These are phyloP conservation scores for Naumovozyma castellii DNA, from an alignment of 805 yeast genomes.

Conservation along the genomic window DNA sequence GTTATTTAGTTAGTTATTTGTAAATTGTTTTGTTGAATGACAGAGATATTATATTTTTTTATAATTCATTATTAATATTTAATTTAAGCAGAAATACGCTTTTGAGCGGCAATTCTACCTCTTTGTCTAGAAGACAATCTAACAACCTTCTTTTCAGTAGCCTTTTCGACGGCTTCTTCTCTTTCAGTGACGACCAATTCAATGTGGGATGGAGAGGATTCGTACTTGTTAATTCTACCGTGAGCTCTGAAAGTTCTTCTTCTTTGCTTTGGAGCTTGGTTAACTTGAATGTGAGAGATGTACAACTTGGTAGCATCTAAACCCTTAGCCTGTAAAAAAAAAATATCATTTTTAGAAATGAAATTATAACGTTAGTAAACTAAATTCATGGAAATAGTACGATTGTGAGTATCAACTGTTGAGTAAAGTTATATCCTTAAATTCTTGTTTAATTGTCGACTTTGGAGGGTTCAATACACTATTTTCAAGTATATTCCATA, in stretches of 20 bases:
- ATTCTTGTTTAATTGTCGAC: too few relatives aligned
- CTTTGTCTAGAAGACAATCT: conserved; percentile 85
- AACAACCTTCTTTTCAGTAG: conserved; percentile 57
- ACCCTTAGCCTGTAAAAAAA: conserved; percentile 63
- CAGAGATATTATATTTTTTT: not conserved
- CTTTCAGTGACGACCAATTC: conserved; percentile 94
- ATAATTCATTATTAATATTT: too few relatives aligned
- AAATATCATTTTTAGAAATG: too few relatives aligned
- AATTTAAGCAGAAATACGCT: conserved; percentile 70
- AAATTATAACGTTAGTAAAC: not conserved
- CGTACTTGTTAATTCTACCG: conserved; percentile 99
- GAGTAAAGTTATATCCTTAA: too few relatives aligned
- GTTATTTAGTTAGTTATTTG: too few relatives aligned
- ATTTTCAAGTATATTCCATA: too few relatives aligned
- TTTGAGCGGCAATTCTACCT: conserved; percentile 83
- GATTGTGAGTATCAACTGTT: too few relatives aligned
- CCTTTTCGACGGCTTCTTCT: conserved; percentile 88
- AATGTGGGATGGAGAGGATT: conserved; percentile 97
- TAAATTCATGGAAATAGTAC: not conserved
- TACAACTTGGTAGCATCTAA: conserved; percentile 89
- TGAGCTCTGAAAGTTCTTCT: conserved; percentile 99
- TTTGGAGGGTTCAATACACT: too few relatives aligned
- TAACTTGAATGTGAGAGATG: conserved; percentile 97
- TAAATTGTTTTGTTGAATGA: not conserved
- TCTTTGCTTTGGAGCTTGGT: conserved; percentile 99